Percentiles rank a stretch among this genome's conserved stretches.
Conservation (phyloP, 371 early-diverging fungal genomes). For the Quaeritorhiza haematococci region DNA sequence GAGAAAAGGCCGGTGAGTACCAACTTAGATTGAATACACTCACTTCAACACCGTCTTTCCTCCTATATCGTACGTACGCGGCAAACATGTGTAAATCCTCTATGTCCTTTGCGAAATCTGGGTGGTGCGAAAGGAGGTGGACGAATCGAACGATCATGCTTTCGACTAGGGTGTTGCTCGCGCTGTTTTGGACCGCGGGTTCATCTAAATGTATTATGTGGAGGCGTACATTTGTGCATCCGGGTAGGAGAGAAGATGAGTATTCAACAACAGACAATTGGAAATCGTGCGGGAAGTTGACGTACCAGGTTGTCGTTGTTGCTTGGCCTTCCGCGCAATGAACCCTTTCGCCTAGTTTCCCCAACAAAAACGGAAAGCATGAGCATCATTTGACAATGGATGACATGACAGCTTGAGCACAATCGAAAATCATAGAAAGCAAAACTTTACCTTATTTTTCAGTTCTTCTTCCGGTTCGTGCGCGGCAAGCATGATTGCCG, state of each 20-base stretch:
- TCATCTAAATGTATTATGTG: too few relatives aligned
- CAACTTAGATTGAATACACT: not conserved
- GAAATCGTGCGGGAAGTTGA: too few relatives aligned
- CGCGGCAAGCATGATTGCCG: slow-evolving; percentile 72
- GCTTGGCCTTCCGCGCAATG: slow-evolving; percentile 40
- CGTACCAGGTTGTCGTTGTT: slow-evolving; percentile 31
- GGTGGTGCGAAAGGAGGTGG: slow-evolving; percentile 83
- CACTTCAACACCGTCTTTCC: not conserved
- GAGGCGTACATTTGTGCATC: too few relatives aligned
- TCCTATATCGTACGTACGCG: slow-evolving; percentile 46
- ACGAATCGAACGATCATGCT: slow-evolving; percentile 63
- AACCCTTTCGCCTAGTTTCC: slow-evolving; percentile 41
- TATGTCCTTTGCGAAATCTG: slow-evolving; percentile 67
- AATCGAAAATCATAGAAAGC: not conserved
- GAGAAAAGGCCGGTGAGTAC: not conserved
- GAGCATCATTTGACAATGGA: not conserved
- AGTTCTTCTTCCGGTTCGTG: slow-evolving; percentile 78
- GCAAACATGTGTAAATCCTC: slow-evolving; percentile 57
- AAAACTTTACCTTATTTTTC: slow-evolving; percentile 22
- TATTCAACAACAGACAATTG: too few relatives aligned
- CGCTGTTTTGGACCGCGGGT: too few relatives aligned
- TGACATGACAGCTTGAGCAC: not conserved
- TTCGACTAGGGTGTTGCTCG: slow-evolving; percentile 34
- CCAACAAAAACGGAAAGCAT: not conserved
- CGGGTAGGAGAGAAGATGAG: too few relatives aligned